Percentiles rank a stretch among this genome's conserved stretches.
phyloP scores from a whole-genome alignment of 2,329 filamentous ascomycete genomes.

The Phyllosticta ampelicida region DNA sequence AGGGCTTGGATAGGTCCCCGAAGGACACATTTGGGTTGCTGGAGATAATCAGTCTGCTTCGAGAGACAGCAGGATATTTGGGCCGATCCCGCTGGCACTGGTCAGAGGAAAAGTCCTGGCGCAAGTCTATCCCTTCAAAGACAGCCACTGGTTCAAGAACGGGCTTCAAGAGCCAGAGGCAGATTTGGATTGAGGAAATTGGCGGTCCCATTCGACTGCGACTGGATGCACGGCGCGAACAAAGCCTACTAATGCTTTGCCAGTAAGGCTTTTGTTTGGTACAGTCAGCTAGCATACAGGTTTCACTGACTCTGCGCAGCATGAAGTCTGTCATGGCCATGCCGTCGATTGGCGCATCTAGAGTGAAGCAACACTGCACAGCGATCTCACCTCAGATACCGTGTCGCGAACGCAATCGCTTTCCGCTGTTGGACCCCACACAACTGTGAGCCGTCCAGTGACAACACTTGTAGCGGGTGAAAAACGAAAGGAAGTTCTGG shows the following conservation, averaged over 20 bases:
- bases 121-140: slow-evolving; percentile 1
- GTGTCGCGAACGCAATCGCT: background rate
- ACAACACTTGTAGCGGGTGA: background rate
- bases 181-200: background rate
- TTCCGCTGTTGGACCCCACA: background rate
- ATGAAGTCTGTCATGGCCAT: background rate
- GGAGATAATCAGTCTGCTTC: slow-evolving; percentile 83
- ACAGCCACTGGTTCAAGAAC: slow-evolving; percentile 4
- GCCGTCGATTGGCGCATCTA: background rate
- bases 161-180: slow-evolving; percentile 4
- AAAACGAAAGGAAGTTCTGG: background rate
- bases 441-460: background rate
- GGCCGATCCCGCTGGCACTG: slow-evolving; percentile 74
- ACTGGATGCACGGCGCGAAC: background rate
- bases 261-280: background rate
- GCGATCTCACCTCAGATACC: background rate
- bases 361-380: background rate
- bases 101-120: slow-evolving; percentile 68
- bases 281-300: background rate
- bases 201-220: background rate
- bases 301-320: background rate
- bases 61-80: slow-evolving; percentile 76
- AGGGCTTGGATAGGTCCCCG: slow-evolving; percentile 54
- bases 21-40: slow-evolving; percentile 83
- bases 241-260: background rate